Evolutionary conservation across 1,139 yeast species (phyloP).

Genomic region (Blastobotrys ciferrii): DNA sequence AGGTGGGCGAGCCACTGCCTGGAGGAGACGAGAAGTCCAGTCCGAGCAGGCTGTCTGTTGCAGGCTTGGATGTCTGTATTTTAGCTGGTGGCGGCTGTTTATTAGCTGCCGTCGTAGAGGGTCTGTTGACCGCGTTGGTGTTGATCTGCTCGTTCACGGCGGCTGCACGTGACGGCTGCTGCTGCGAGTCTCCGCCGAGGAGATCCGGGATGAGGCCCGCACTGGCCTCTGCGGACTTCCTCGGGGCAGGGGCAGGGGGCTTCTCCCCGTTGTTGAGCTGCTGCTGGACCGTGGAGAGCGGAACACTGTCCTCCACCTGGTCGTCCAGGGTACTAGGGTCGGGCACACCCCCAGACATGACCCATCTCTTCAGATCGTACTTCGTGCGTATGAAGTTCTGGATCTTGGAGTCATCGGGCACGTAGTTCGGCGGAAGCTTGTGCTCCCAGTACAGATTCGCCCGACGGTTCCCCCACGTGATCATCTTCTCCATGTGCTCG

Average conservation of each 20-base stretch:
- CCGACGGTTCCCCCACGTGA: constrained; percentile 79
- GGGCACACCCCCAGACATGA: constrained; percentile 49
- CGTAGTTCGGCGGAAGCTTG: constrained; percentile 63
- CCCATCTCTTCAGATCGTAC: constrained; percentile 90
- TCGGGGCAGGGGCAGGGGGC: constrained; percentile 19
- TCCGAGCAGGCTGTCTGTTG: constrained; percentile 31
- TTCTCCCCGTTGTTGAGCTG: constrained; percentile 16
- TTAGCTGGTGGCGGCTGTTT: constrained; percentile 7
- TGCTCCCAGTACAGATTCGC: constrained; percentile 83
- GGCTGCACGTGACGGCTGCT: constrained; percentile 9
- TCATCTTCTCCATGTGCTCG: constrained; percentile 80
- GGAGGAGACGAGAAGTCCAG: constrained; percentile 34
- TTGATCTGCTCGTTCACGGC: constrained; percentile 2
- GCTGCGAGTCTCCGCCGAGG: constrained; percentile 16
- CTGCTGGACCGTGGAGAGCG: constrained; percentile 30
- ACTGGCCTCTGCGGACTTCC: constrained; percentile 16
- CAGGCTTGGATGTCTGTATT: constrained; percentile 21
- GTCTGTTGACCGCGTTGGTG: not conserved
- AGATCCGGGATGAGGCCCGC: constrained; percentile 21
- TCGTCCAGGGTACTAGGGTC: constrained; percentile 50
- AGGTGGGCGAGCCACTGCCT: constrained; percentile 19
- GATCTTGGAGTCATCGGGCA: constrained; percentile 82
- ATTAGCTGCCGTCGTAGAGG: not conserved
- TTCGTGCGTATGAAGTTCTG: constrained; percentile 89
- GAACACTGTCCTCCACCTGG: constrained; percentile 20